These are phyloP conservation scores for Zasmidium citrigriseum DNA, from an alignment of 2,329 filamentous ascomycete genomes.

Conservation along the genomic window DNA sequence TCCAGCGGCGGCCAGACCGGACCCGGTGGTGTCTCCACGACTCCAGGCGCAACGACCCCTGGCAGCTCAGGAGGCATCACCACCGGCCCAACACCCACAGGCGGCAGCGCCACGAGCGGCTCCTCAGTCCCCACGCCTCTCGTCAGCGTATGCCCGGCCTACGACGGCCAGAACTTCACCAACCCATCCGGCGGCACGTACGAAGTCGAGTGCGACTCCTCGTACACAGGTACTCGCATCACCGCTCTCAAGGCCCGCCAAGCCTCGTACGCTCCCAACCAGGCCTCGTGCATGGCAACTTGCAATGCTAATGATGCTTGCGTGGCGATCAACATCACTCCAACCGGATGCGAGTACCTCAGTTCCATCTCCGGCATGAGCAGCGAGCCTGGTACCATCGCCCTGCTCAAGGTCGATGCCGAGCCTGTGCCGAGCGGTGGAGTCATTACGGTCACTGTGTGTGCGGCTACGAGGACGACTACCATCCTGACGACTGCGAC, in stretches of 20 bases:
- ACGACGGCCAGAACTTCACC: conserved; percentile 10
- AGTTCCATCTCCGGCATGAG: neutral
- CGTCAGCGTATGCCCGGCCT: conserved; percentile 1
- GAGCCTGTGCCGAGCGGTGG: neutral
- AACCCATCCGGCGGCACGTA: neutral
- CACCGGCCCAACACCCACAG: conserved; percentile 1
- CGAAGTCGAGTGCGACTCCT: conserved; percentile 6
- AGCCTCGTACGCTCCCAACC: neutral
- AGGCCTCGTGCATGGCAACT: conserved; percentile 8
- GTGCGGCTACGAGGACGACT: neutral
- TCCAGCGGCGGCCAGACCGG: neutral
- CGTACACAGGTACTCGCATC: neutral
- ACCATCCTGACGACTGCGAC: conserved; percentile 2
- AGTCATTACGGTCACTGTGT: neutral
- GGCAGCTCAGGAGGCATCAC: neutral
- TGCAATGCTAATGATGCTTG: conserved; percentile 4
- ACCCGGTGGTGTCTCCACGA: neutral
- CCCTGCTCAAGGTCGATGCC: conserved; percentile 2
- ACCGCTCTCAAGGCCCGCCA: neutral
- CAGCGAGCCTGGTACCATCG: neutral
- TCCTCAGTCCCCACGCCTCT: neutral
- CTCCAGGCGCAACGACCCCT: neutral
- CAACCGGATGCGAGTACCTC: conserved; percentile 7
- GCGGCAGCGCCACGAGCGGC: neutral
- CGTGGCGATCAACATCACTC: conserved; percentile 6